A percentile compares a stretch with the other conserved stretches of the same genome.
phyloP scores from a whole-genome alignment of 805 yeast genomes.

The Wickerhamomyces alni region DNA sequence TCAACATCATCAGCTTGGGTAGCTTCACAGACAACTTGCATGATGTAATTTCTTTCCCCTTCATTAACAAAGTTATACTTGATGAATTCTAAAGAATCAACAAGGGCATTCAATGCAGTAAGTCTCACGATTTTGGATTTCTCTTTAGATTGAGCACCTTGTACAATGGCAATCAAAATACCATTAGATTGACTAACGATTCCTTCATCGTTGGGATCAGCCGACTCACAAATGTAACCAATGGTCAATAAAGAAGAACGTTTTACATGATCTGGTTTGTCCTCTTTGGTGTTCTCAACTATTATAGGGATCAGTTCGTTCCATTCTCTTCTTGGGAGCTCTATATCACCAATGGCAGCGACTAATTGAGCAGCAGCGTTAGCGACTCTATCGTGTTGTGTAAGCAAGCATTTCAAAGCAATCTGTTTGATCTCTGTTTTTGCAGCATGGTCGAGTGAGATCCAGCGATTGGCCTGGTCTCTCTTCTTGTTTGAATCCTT shows the following conservation, averaged over 20 bases:
- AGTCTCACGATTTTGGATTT: conserved; percentile 69
- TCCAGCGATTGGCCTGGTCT: conserved; percentile 71
- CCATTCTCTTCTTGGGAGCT: conserved; percentile 86
- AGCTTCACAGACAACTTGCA: conserved; percentile 99
- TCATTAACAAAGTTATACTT: conserved; percentile 84
- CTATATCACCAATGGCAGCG: conserved; percentile 96
- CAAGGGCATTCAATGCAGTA: conserved; percentile 89
- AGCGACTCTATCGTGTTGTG: conserved; percentile 73
- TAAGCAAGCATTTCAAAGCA: conserved; percentile 56
- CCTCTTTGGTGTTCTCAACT: conserved; percentile 79
- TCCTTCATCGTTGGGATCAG: conserved; percentile 69
- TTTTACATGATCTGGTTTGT: conserved; percentile 73
- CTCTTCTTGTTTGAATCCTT: conserved; percentile 60
- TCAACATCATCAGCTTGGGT: conserved; percentile 84
- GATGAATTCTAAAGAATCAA: conserved; percentile 85
- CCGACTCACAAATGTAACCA: conserved; percentile 94
- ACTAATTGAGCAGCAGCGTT: conserved; percentile 88
- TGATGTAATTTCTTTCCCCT: conserved; percentile 92
- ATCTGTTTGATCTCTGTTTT: conserved; percentile 62
- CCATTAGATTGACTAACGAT: conserved; percentile 85
- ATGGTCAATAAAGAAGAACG: conserved; percentile 82
- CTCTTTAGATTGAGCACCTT: conserved; percentile 87
- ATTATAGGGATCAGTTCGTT: conserved; percentile 75
- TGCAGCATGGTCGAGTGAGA: conserved; percentile 45
- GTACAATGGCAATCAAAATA: conserved; percentile 90